Conservation (phyloP, 2,329 filamentous ascomycete species). For the Stagonosporopsis vannaccii region DNA sequence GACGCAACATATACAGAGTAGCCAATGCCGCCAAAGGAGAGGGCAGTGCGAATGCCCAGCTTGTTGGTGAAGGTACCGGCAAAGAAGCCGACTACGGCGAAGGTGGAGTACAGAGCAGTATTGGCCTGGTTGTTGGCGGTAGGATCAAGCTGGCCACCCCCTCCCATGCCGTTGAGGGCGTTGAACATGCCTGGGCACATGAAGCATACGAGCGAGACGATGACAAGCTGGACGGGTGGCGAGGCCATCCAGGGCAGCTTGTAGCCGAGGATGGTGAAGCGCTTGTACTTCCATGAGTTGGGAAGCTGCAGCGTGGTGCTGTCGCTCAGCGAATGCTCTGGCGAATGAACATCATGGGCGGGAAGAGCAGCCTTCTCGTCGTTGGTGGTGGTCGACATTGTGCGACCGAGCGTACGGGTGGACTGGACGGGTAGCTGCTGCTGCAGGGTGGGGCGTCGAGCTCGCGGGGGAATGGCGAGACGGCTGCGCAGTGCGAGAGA, state of each 20-base stretch:
- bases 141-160: slow-evolving; percentile 56
- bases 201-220: slow-evolving; percentile 62
- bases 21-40: slow-evolving; percentile 76
- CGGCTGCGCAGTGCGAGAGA: slow-evolving; percentile 8
- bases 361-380: slow-evolving; percentile 32
- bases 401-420: slow-evolving; percentile 15
- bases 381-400: slow-evolving; percentile 34
- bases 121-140: slow-evolving; percentile 71
- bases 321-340: slow-evolving; percentile 44
- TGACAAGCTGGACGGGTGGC: slow-evolving; percentile 56
- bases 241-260: slow-evolving; percentile 59
- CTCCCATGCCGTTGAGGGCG: slow-evolving; percentile 60
- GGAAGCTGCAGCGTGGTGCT: slow-evolving; percentile 46
- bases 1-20: slow-evolving; percentile 78
- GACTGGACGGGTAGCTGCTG: neutral
- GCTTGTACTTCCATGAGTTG: slow-evolving; percentile 58
- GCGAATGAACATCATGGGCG: slow-evolving; percentile 36
- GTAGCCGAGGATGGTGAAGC: slow-evolving; percentile 50
- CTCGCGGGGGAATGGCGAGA: slow-evolving; percentile 5
- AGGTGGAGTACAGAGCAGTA: slow-evolving; percentile 75
- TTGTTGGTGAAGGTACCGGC: slow-evolving; percentile 78
- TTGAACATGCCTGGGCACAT: slow-evolving; percentile 64
- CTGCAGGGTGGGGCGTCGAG: slow-evolving; percentile 8
- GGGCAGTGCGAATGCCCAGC: slow-evolving; percentile 71
- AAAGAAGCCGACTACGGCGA: slow-evolving; percentile 70